These are phyloP conservation scores for Tetrastigma voinierianum DNA, from an alignment of 164 flowering plant genomes.

Conservation along the genomic window DNA sequence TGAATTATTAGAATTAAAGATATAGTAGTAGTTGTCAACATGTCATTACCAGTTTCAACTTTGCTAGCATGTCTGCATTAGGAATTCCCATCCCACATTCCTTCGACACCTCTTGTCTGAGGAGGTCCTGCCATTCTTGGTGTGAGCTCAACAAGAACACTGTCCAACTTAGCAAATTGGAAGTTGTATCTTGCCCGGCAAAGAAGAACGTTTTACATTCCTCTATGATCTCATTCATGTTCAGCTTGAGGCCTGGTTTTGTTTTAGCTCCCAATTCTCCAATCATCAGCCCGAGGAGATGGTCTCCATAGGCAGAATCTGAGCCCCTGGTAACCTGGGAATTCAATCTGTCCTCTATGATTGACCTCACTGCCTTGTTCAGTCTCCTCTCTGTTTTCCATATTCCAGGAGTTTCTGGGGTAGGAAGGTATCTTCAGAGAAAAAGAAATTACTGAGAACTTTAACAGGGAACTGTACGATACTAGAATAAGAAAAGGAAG, in stretches of 20 bases:
- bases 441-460: neutral
- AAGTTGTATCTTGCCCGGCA: slow-evolving; percentile 41
- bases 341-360: slow-evolving; percentile 21
- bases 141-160: slow-evolving; percentile 28
- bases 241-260: slow-evolving; percentile 8
- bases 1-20: too few species aligned
- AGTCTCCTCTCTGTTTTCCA: slow-evolving; percentile 27
- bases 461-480: too few species aligned
- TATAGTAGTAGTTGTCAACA: too few species aligned
- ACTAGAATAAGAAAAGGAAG: neutral
- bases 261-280: slow-evolving; percentile 9
- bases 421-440: slow-evolving; percentile 26
- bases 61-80: slow-evolving; percentile 24
- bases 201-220: slow-evolving; percentile 47
- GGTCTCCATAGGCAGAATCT: slow-evolving; percentile 16
- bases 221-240: slow-evolving; percentile 31
- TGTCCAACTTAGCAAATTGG: slow-evolving; percentile 38
- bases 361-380: slow-evolving; percentile 15
- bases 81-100: slow-evolving; percentile 23
- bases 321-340: neutral
- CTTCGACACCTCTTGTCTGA: slow-evolving; percentile 29
- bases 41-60: slow-evolving; percentile 25
- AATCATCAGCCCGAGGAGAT: slow-evolving; percentile 31
- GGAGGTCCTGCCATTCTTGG: slow-evolving; percentile 36
- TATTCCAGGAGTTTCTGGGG: slow-evolving; percentile 16